A percentile compares a stretch with the other conserved stretches of the same genome.
Conservation (phyloP, 331 rosid species). For the Pyrus hybrid region DNA sequence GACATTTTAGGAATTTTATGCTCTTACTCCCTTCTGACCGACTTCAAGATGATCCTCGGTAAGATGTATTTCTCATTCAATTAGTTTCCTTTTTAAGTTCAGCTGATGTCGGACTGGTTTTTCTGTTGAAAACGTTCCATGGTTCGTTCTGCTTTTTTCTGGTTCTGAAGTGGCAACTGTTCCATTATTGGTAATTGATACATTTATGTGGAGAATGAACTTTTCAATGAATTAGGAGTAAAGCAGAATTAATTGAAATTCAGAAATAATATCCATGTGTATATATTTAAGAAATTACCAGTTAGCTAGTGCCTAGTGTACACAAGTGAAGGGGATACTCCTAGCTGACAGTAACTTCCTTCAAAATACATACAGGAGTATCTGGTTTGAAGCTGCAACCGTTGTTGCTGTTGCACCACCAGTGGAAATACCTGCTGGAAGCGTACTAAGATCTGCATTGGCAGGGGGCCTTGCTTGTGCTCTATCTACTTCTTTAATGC, state of each 20-base stretch:
- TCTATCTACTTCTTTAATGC: conserved; percentile 80
- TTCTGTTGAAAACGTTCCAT: not conserved
- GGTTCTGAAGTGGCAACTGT: not conserved
- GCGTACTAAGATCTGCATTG: conserved; percentile 93
- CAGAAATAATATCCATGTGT: not conserved
- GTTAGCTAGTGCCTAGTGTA: not conserved
- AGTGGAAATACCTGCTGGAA: conserved; percentile 88
- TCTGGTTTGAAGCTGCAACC: conserved; percentile 98
- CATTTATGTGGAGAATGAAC: not conserved
- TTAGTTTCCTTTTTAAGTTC: not conserved
- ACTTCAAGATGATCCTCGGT: conserved; percentile 98
- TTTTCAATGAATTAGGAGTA: not conserved
- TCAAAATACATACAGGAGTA: conserved; percentile 57
- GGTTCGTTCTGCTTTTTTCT: not conserved
- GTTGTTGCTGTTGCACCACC: conserved; percentile 97
- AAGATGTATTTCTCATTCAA: conserved; percentile 24
- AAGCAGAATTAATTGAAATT: not conserved
- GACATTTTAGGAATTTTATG: conserved; percentile 97
- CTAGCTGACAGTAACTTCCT: conserved; percentile 14
- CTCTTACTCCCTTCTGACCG: conserved; percentile 95
- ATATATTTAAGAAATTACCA: not conserved
- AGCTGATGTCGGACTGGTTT: not conserved
- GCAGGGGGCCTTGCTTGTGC: conserved; percentile 99
- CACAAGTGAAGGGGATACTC: not conserved
- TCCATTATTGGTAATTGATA: not conserved